phyloP scores from a whole-genome alignment of 2,329 filamentous ascomycete genomes.

The Monosporascus sp. region DNA sequence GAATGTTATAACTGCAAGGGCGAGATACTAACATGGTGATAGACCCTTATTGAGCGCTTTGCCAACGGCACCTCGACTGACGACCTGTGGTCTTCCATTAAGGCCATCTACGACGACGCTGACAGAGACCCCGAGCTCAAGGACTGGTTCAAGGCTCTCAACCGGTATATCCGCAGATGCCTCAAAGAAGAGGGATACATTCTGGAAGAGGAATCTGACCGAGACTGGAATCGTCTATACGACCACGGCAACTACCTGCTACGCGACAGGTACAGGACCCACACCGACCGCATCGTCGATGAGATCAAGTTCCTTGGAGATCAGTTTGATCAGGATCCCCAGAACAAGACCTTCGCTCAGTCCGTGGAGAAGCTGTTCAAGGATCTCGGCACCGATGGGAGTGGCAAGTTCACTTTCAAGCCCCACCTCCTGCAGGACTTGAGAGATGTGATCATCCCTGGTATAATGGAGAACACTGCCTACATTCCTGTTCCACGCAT shows the following conservation, averaged over 20 bases:
- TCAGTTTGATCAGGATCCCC: conserved; percentile 83
- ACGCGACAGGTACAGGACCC: conserved; percentile 77
- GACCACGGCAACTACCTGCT: conserved; percentile 83
- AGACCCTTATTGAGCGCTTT: conserved; percentile 88
- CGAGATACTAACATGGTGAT: conserved; percentile 36
- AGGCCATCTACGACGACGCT: conserved; percentile 79
- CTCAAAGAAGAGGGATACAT: conserved; percentile 89
- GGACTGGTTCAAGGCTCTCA: conserved; percentile 77
- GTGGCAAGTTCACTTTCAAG: conserved; percentile 86
- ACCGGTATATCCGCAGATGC: conserved; percentile 74
- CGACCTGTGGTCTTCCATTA: conserved; percentile 79
- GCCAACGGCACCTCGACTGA: conserved; percentile 89
- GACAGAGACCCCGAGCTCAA: conserved; percentile 82
- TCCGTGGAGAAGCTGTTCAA: conserved; percentile 80
- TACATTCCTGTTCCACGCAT: conserved; percentile 94
- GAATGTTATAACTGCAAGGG: not conserved
- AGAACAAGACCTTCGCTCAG: conserved; percentile 75
- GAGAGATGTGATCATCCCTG: conserved; percentile 78
- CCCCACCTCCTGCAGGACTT: conserved; percentile 86
- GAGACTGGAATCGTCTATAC: conserved; percentile 79
- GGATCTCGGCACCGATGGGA: conserved; percentile 78
- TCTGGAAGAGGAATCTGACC: conserved; percentile 71
- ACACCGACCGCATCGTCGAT: conserved; percentile 81
- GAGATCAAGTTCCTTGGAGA: conserved; percentile 85
- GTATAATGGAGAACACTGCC: conserved; percentile 73